phyloP scores from a whole-genome alignment of 805 yeast species.

The Candida ulmi region DNA sequence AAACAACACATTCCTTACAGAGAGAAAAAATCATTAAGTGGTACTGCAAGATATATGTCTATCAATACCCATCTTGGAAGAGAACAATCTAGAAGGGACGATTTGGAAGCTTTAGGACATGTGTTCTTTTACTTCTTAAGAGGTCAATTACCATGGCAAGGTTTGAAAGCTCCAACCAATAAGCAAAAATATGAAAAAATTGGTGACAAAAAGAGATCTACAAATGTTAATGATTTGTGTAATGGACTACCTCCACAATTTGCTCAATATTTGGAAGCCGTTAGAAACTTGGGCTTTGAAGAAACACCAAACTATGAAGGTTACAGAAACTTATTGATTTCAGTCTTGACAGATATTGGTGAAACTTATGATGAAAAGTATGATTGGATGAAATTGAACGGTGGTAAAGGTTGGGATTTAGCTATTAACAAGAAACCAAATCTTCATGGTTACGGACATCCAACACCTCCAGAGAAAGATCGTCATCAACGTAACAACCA shows the following conservation, averaged over 20 bases:
- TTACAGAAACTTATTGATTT: constrained; percentile 69
- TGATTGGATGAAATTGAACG: constrained; percentile 97
- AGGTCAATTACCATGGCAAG: constrained; percentile 98
- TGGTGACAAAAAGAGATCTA: constrained; percentile 91
- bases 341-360: constrained; percentile 68
- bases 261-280: constrained; percentile 85
- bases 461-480: constrained; percentile 51
- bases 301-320: constrained; percentile 93
- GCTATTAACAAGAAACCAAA: constrained; percentile 87
- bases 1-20: constrained; percentile 95
- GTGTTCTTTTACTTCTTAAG: constrained; percentile 92
- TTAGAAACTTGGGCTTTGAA: constrained; percentile 85
- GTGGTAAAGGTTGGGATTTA: constrained; percentile 95
- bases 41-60: constrained; percentile 98
- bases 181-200: constrained; percentile 96
- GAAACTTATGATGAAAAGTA: constrained; percentile 81
- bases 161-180: constrained; percentile 95
- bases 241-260: constrained; percentile 74
- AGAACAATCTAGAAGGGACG: constrained; percentile 95
- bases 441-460: constrained; percentile 93
- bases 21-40: constrained; percentile 91
- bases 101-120: constrained; percentile 93
- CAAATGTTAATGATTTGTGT: constrained; percentile 80
- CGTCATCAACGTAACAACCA: constrained; percentile 1
- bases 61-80: constrained; percentile 96